These are phyloP conservation scores for Diaporthe helianthi DNA, from an alignment of 2,329 filamentous ascomycete species.

Conservation along the genomic window DNA sequence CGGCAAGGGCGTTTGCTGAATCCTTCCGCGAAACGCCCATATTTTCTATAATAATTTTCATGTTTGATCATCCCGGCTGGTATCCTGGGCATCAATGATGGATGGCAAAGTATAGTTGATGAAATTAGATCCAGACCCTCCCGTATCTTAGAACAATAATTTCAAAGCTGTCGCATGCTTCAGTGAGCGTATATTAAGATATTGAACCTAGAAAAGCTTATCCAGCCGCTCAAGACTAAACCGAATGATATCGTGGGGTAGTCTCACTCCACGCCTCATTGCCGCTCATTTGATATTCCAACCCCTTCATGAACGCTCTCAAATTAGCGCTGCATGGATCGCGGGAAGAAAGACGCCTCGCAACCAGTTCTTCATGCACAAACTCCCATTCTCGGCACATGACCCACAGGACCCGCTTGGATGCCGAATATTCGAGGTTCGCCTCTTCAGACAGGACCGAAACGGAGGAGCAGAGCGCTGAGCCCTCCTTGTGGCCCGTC, in stretches of 20 bases:
- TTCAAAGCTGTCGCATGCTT: neutral
- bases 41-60: too few relatives aligned
- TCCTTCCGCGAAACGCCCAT: neutral
- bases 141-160: neutral
- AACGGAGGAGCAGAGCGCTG: constrained; percentile 43
- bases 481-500: constrained; percentile 37
- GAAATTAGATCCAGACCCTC: too few relatives aligned
- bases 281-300: constrained; percentile 44
- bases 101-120: too few relatives aligned
- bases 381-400: constrained; percentile 36
- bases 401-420: constrained; percentile 33
- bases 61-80: too few relatives aligned
- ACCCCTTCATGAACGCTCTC: constrained; percentile 41
- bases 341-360: constrained; percentile 2
- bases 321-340: constrained; percentile 23
- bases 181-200: neutral
- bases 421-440: constrained; percentile 32
- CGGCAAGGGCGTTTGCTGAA: constrained; percentile 2
- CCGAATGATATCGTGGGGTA: constrained; percentile 41
- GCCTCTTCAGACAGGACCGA: constrained; percentile 41
- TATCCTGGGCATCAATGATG: too few relatives aligned
- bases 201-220: neutral
- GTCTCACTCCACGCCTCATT: constrained; percentile 42
- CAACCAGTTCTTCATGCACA: constrained; percentile 34
- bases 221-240: neutral